phyloP scores from a whole-genome alignment of 148 eudicot species.

The Camellia lanceoleosa region DNA sequence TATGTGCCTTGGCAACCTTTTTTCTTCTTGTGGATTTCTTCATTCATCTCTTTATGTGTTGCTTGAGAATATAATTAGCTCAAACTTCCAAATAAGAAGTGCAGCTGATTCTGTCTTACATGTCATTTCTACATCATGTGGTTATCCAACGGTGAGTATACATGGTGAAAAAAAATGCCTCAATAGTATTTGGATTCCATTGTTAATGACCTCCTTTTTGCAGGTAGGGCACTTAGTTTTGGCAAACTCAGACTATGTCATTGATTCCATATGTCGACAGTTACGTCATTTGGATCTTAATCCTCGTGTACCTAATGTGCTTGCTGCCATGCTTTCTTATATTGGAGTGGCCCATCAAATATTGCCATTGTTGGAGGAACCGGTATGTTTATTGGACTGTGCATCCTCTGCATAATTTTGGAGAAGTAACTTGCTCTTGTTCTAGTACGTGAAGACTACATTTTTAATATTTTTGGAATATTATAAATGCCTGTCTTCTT shows the following conservation, averaged over 20 bases:
- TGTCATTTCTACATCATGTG: conserved; percentile 61
- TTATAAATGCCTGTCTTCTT: background rate
- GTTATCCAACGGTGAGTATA: conserved; percentile 66
- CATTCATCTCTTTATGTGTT: conserved; percentile 73
- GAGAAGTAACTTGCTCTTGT: conserved; percentile 6
- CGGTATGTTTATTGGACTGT: conserved; percentile 41
- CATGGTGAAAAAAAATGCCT: conserved; percentile 2
- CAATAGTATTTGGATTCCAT: background rate
- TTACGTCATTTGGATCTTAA: conserved; percentile 87
- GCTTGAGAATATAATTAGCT: conserved; percentile 84
- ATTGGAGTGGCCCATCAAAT: conserved; percentile 80
- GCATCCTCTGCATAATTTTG: conserved; percentile 7
- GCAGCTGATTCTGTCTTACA: conserved; percentile 79
- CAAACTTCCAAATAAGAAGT: conserved; percentile 65
- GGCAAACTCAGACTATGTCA: conserved; percentile 83
- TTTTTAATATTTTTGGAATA: background rate
- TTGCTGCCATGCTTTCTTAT: conserved; percentile 84
- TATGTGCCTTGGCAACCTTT: conserved; percentile 63
- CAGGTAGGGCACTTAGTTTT: conserved; percentile 93
- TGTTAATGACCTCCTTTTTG: conserved; percentile 18
- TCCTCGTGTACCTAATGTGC: conserved; percentile 84
- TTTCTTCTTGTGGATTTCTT: conserved; percentile 81
- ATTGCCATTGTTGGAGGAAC: conserved; percentile 94
- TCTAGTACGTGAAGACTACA: background rate
- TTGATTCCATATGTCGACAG: conserved; percentile 86